Evolutionary conservation across 371 early-diverging fungal species (phyloP), one percentile per base, ranked within the genome.

Genomic region (Zychaea mexicana): DNA sequence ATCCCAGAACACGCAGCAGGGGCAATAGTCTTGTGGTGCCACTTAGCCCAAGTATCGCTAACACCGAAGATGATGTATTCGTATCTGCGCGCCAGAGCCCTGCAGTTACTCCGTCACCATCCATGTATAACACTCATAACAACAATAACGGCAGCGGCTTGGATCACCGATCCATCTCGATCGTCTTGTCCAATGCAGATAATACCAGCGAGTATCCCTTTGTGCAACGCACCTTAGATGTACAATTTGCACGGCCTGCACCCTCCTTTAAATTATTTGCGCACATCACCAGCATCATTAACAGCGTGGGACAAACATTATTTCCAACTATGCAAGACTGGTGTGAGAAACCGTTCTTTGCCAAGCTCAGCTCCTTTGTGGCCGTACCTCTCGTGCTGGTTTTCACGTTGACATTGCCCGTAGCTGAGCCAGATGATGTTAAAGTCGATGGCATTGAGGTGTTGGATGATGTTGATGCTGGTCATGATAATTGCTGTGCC

Each of bases 371-470:
- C 60, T 73, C 88, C 0, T 39, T 87, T 19, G 68, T 83, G 1
- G 85, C 86, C 9, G 62, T 75, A 0, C 90, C 90, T 0, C 67
- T 86, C 30, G 81, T 84, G 0, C 59, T 89, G 5, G 17, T 87
- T 1, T 73, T 89, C 38, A 83, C 78, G 5, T 57, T 88, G 28
- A 88, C 90, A 0, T 55, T 89, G 24, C 88, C 90, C 26, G 89
- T 88, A 10, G 85, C 83, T 0, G 86, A 89, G 53, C 42, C 74
- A 1, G 79, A 80, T 1, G 53, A 68, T 31, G 33, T 67, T 17
- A 67, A 73, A 33, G 66, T 77, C 0, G 77, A 81, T 45, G 75
- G 69, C 54, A 54, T 81, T 10, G 65, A 76, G 13, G 67, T 73
- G 3, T 0, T 69, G 19, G 38, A 65, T n/a, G 64, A 68, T 22